Percentiles rank a stretch among this genome's conserved stretches.
These are phyloP conservation scores for Magnusiomyces sp. DNA, from an alignment of 1,139 yeast genomes.

Conservation along the genomic window DNA sequence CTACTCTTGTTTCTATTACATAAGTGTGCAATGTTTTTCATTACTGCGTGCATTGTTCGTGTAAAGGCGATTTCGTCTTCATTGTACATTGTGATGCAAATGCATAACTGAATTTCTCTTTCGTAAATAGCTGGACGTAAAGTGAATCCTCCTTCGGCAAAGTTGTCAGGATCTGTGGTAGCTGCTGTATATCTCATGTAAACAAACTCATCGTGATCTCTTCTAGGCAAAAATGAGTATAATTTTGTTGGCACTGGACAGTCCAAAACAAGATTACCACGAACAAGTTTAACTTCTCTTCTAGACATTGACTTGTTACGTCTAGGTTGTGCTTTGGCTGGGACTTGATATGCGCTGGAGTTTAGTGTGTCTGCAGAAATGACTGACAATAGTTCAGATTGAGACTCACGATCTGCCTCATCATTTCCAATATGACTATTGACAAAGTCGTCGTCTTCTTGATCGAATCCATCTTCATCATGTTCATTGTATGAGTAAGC, in stretches of 20 bases:
- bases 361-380: constrained; percentile 24
- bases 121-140: constrained; percentile 75
- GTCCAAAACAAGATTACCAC: constrained; percentile 78
- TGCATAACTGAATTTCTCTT: constrained; percentile 80
- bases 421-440: neutral
- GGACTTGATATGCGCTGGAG: constrained; percentile 29
- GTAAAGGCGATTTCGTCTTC: constrained; percentile 85
- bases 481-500: constrained; percentile 22
- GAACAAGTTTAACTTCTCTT: constrained; percentile 57
- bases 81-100: constrained; percentile 93
- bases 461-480: constrained; percentile 20
- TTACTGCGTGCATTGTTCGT: constrained; percentile 86
- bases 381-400: constrained; percentile 22
- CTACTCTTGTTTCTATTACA: constrained; percentile 71
- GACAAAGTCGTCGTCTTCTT: neutral
- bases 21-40: constrained; percentile 82
- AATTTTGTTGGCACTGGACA: constrained; percentile 89
- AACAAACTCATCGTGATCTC: constrained; percentile 86
- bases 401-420: neutral
- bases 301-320: constrained; percentile 50
- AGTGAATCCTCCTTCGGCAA: constrained; percentile 70
- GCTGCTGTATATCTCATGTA: constrained; percentile 94
- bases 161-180: constrained; percentile 81
- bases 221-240: constrained; percentile 64
- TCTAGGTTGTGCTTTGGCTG: constrained; percentile 47